phyloP scores from a whole-genome alignment of 176 grass and related monocot species.

The Poa annua region DNA sequence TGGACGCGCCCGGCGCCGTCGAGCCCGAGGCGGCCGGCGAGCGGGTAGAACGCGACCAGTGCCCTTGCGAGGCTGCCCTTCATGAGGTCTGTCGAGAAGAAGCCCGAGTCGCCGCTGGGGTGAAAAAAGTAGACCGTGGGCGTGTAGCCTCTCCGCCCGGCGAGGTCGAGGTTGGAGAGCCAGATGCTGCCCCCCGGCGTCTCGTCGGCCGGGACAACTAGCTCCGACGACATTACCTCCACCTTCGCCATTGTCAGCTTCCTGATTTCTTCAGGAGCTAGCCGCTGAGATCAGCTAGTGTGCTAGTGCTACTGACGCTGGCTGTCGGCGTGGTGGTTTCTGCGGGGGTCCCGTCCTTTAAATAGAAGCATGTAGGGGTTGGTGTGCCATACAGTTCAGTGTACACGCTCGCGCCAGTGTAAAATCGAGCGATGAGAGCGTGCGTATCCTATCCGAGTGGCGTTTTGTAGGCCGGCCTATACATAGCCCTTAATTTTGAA shows the following conservation, averaged over 20 bases:
- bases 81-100: conserved; percentile 42
- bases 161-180: conserved; percentile 73
- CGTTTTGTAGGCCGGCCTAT: too few species aligned
- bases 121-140: conserved; percentile 74
- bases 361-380: background rate
- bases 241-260: conserved; percentile 26
- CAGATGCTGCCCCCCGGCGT: conserved; percentile 56
- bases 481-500: too few species aligned
- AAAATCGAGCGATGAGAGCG: background rate
- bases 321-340: background rate
- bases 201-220: conserved; percentile 60
- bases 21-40: conserved; percentile 56
- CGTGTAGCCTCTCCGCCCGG: conserved; percentile 50
- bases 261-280: background rate
- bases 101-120: conserved; percentile 14
- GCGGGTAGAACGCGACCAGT: conserved; percentile 65
- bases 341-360: background rate
- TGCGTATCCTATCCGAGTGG: too few species aligned
- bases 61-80: conserved; percentile 53
- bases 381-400: background rate
- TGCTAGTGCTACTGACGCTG: background rate
- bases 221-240: conserved; percentile 44
- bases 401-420: background rate
- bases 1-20: conserved; percentile 43
- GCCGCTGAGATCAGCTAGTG: background rate